phyloP scores from a whole-genome alignment of 768 basidiomycete species.

The Collybia mongolica region DNA sequence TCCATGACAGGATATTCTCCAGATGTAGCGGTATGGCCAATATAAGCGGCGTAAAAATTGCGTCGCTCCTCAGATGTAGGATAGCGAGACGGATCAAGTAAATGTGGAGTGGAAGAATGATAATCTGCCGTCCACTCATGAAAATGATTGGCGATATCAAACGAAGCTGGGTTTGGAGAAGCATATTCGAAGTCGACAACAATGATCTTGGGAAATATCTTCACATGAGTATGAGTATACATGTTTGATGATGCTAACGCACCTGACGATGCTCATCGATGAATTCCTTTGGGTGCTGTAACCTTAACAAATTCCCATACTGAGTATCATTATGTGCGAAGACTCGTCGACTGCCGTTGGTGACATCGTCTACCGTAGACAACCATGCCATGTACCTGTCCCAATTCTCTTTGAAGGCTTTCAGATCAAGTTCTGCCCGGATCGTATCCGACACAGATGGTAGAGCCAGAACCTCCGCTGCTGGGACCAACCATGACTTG shows the following conservation, averaged over 20 bases:
- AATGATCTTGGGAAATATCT: slow-evolving; percentile 58
- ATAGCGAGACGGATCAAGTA: slow-evolving; percentile 63
- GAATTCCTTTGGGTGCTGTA: slow-evolving; percentile 56
- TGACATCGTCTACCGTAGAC: slow-evolving; percentile 51
- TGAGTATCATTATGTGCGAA: slow-evolving; percentile 96
- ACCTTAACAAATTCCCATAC: slow-evolving; percentile 86
- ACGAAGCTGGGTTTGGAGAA: slow-evolving; percentile 86
- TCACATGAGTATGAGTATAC: slow-evolving; percentile 4
- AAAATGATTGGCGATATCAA: slow-evolving; percentile 96
- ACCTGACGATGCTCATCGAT: slow-evolving; percentile 78
- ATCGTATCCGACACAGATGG: slow-evolving; percentile 45
- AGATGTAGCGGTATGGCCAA: slow-evolving; percentile 46
- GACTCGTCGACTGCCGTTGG: slow-evolving; percentile 64
- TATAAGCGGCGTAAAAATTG: slow-evolving; percentile 86
- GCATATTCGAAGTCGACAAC: slow-evolving; percentile 99
- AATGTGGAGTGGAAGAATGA: slow-evolving; percentile 64
- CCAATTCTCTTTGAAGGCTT: slow-evolving; percentile 64
- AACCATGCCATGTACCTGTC: slow-evolving; percentile 71
- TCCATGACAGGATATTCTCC: slow-evolving; percentile 28
- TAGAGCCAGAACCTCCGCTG: slow-evolving; percentile 72
- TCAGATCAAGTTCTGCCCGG: slow-evolving; percentile 60
- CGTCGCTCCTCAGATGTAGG: slow-evolving; percentile 70
- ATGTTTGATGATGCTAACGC: slow-evolving; percentile 16
- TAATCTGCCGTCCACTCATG: slow-evolving; percentile 97
- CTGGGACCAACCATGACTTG: slow-evolving; percentile 65